Evolutionary conservation across 148 eudicot species (phyloP).

Genomic region (Selenicereus undatus): DNA sequence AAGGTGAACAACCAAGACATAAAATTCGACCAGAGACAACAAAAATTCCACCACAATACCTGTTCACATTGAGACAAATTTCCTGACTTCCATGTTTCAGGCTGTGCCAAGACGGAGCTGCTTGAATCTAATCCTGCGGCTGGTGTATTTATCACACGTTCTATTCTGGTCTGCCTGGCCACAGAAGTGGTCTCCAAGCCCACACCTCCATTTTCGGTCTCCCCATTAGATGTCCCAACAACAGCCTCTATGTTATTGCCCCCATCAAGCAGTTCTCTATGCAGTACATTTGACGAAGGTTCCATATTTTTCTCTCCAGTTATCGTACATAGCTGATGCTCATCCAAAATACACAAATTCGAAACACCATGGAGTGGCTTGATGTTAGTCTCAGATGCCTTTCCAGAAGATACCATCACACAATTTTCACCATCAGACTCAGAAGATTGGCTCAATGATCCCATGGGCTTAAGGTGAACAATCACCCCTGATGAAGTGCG

Average conservation of each 20-base stretch:
- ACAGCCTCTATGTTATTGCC: slow-evolving; percentile 4
- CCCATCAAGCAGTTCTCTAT: slow-evolving; percentile 1
- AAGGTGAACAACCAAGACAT: background rate
- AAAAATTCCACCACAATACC: background rate
- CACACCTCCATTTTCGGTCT: background rate
- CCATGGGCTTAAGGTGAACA: background rate
- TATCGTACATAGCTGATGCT: background rate
- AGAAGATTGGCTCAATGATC: slow-evolving; percentile 6
- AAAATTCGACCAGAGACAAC: background rate
- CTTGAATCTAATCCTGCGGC: background rate
- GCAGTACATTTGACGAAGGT: background rate
- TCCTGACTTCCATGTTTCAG: background rate
- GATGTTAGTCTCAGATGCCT: background rate
- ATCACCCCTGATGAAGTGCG: background rate
- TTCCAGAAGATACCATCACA: background rate
- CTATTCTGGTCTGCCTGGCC: background rate
- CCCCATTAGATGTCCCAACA: slow-evolving; percentile 9
- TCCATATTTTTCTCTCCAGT: slow-evolving; percentile 6
- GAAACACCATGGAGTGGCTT: background rate
- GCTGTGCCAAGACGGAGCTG: background rate
- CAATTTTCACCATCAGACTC: slow-evolving; percentile 28
- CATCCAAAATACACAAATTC: slow-evolving; percentile 5
- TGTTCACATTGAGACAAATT: too few species aligned
- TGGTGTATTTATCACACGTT: background rate
- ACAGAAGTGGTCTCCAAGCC: background rate